Percentiles rank a stretch among this genome's conserved stretches.
Conservation (phyloP, 2,329 filamentous ascomycete genomes). For the Pseudocercospora ulei region DNA sequence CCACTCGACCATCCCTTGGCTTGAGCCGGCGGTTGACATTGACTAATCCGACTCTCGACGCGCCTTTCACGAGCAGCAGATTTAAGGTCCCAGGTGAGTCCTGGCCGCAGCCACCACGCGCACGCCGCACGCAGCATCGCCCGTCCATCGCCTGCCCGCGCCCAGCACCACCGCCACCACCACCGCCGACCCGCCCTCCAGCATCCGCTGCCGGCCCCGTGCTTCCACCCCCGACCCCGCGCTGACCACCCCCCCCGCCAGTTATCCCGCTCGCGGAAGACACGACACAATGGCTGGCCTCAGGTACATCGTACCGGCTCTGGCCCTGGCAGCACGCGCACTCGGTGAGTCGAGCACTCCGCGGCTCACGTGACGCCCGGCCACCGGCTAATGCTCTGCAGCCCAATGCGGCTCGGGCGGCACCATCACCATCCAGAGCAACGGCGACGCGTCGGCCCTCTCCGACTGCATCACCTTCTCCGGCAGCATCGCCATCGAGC, state of each 20-base stretch:
- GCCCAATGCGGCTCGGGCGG: conserved; percentile 36
- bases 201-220: conserved; percentile 6
- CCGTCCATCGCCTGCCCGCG: conserved; percentile 2
- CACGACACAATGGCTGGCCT: conserved; percentile 43
- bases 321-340: conserved; percentile 47
- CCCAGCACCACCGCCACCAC: conserved; percentile 4
- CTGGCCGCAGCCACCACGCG: neutral
- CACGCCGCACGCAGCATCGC: conserved; percentile 2
- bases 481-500: conserved; percentile 58
- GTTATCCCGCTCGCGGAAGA: conserved; percentile 20
- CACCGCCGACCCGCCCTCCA: conserved; percentile 2
- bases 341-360: conserved; percentile 38
- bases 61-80: conserved; percentile 15
- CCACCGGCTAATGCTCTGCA: conserved; percentile 11
- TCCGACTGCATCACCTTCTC: conserved; percentile 57
- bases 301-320: conserved; percentile 49
- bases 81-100: conserved; percentile 16
- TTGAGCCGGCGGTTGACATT: conserved; percentile 11
- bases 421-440: conserved; percentile 51
- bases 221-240: conserved; percentile 8
- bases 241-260: conserved; percentile 18
- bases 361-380: conserved; percentile 21
- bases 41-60: conserved; percentile 9
- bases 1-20: conserved; percentile 11
- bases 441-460: conserved; percentile 52